Evolutionary conservation across 768 basidiomycete genomes (phyloP), one percentile per base, ranked within the genome.

Genomic region (Rhizopogon rudus): DNA sequence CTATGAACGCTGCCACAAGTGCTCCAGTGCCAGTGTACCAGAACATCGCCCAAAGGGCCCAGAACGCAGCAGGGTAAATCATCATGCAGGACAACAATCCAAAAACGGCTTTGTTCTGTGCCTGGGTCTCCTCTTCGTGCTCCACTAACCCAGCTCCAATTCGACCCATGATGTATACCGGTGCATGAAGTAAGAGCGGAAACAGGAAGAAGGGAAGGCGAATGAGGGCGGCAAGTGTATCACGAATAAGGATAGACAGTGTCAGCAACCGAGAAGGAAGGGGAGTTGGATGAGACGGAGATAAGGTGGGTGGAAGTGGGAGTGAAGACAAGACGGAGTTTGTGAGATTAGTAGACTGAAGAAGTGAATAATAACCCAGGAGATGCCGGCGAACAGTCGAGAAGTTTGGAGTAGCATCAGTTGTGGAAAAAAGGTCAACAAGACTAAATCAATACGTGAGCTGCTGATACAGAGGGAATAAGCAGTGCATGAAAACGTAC

Each of bases 41-140:
- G 55, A 97, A 78, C 41, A 93, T 66, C 13, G 87, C 84, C 93
- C 94, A 99, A 6, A 96, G 71, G 57, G 83, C 79, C 65, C 91
- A 83, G 75, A 98, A 98, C 35, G 86, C 71, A n/a, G 84, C 67
- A 20, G 92, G 86, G 74, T 98, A 97, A 42, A 89, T 85, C 59
- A 84, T 65, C 53, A 91, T 64, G 55, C 88, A 71, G 40, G 88
- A 81, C 52, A 97, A 69, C 37, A 96, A 63, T 1, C 93, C 93
- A 62, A 96, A 87, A 12, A 90, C 86, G 44, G 97, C 83, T 77
- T 99, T 99, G 77, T 93, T 98, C 77, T 98, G 95, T 43, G 96
- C 97, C 69, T 92, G 88, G 10, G 92, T 88, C 69, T 98, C 96
- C 69, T 98, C 88, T 67, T 98, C 94, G 57, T 93, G 83, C 63